A percentile compares a stretch with the other conserved stretches of the same genome.
These are phyloP conservation scores for Wallacemonas collosoma DNA, from an alignment of 208 protist species.

Conservation along the genomic window DNA sequence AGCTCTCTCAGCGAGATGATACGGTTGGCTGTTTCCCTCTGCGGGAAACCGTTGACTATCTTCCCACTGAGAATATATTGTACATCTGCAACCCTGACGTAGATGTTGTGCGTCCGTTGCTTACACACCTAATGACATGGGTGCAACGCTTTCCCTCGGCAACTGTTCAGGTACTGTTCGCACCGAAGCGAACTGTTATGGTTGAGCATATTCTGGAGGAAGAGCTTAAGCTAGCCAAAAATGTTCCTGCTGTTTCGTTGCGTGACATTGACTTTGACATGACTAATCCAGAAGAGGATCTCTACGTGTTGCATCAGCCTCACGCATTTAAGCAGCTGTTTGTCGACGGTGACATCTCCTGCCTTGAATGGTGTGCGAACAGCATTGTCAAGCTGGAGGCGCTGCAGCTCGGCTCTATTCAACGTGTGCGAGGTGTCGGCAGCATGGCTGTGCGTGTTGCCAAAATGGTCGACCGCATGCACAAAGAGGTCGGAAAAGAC, in stretches of 20 bases:
- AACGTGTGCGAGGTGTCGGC: constrained; percentile 64
- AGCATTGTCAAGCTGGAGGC: constrained; percentile 88
- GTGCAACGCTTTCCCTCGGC: constrained; percentile 53
- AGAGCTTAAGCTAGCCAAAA: constrained; percentile 66
- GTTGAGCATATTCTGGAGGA: constrained; percentile 70
- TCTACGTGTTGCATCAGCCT: constrained; percentile 78
- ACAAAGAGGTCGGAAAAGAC: constrained; percentile 67
- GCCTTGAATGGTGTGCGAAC: constrained; percentile 69
- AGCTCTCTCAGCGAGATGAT: constrained; percentile 30
- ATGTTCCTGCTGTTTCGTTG: constrained; percentile 55
- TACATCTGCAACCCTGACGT: constrained; percentile 49
- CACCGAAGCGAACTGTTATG: constrained; percentile 77
- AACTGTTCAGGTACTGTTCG: constrained; percentile 54
- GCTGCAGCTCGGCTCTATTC: constrained; percentile 58
- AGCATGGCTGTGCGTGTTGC: constrained; percentile 58
- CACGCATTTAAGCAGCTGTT: constrained; percentile 72
- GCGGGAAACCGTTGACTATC: constrained; percentile 40
- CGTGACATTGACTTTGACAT: constrained; percentile 80
- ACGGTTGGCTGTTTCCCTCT: constrained; percentile 46
- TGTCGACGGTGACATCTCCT: constrained; percentile 69
- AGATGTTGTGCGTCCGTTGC: constrained; percentile 41
- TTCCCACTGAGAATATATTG: constrained; percentile 44
- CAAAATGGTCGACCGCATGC: constrained; percentile 64
- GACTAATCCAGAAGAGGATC: constrained; percentile 67
- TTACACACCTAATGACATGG: constrained; percentile 59